Base-by-base conservation (phyloP, 2,329 filamentous ascomycete species). In the Epichloe gansuensis region DNA sequence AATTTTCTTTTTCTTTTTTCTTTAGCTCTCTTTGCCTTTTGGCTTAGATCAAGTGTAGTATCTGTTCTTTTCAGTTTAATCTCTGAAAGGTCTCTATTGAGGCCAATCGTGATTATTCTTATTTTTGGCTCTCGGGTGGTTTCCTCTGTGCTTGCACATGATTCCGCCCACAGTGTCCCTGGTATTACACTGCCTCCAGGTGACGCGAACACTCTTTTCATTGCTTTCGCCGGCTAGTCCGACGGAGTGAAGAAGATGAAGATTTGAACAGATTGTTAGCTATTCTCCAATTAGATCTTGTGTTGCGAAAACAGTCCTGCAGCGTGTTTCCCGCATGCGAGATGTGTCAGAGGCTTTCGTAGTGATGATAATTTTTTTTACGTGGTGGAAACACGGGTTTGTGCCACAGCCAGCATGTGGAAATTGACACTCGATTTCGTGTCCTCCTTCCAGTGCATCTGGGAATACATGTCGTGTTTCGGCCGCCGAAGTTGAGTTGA, bases 51-150 rank as follows among this genome's bases (percentile, higher is more conserved):
- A 89, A 87, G 84, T 89, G 84, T 88, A 89, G 85, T 89, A 89
- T 87, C 84, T 88, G 85, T 89, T 90, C 85, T 89, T 89, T 86
- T 88, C 83, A 90, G 86, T 89, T 89, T 90, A 89, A 89, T 89
- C 83, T 85, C 85, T 90, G 85, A 85, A 87, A 89, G 78, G 77
- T 75, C 74, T 76, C 81, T 79, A 86, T 73, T 76, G 81, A 75
- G 74, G 74, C 75, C 75, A 80, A 78, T 77, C 75, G 74, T 81
- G 83, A 87, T 90, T 89, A 87, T 80, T 81, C 83, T 76, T 77
- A 88, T 90, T 69, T 69, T 70, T 70, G 66, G 59, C 49, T 25
- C 44, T 43, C 42, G 66, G 63, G 60, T 50, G 57, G 63, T 62
- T 59, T 67, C 67, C 66, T 60, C 66, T 70, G 66, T 65, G 67